A percentile compares a stretch with the other conserved stretches of the same genome.
Conservation (phyloP, 768 basidiomycete genomes). For the Sporobolomyces pararoseus region DNA sequence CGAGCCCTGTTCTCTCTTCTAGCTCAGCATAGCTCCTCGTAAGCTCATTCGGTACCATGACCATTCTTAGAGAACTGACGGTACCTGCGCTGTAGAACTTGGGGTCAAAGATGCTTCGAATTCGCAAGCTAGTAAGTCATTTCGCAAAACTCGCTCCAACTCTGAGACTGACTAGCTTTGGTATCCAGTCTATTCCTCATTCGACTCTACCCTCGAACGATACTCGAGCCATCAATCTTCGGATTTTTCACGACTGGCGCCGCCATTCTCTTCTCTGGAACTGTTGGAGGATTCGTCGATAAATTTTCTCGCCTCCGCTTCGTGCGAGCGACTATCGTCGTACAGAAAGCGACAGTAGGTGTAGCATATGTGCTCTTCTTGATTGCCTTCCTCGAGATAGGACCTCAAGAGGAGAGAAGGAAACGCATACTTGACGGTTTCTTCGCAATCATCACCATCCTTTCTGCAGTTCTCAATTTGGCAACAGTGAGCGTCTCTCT, state of each 20-base stretch:
- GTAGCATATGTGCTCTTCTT: conserved; percentile 50
- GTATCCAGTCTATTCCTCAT: conserved; percentile 51
- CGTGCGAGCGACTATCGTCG: conserved; percentile 52
- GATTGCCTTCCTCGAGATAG: conserved; percentile 45
- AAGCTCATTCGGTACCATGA: neutral
- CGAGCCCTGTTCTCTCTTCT: conserved; percentile 2
- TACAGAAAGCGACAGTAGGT: conserved; percentile 52
- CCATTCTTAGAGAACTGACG: neutral
- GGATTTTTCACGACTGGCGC: conserved; percentile 54
- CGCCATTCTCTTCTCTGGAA: conserved; percentile 53
- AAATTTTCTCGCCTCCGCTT: conserved; percentile 49
- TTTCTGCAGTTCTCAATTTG: conserved; percentile 16
- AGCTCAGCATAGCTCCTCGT: conserved; percentile 11
- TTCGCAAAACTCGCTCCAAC: neutral
- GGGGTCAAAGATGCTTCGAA: conserved; percentile 14
- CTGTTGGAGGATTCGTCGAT: conserved; percentile 55
- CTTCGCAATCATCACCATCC: conserved; percentile 15
- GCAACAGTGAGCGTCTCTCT: conserved; percentile 18
- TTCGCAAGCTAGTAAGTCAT: conserved; percentile 11
- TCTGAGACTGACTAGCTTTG: neutral
- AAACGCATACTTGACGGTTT: neutral
- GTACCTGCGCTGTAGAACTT: neutral
- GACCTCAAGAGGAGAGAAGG: neutral
- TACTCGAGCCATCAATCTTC: conserved; percentile 56
- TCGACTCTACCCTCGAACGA: conserved; percentile 52